phyloP scores from a whole-genome alignment of 2,329 filamentous ascomycete species.

The Phyllosticta capitalensis region DNA sequence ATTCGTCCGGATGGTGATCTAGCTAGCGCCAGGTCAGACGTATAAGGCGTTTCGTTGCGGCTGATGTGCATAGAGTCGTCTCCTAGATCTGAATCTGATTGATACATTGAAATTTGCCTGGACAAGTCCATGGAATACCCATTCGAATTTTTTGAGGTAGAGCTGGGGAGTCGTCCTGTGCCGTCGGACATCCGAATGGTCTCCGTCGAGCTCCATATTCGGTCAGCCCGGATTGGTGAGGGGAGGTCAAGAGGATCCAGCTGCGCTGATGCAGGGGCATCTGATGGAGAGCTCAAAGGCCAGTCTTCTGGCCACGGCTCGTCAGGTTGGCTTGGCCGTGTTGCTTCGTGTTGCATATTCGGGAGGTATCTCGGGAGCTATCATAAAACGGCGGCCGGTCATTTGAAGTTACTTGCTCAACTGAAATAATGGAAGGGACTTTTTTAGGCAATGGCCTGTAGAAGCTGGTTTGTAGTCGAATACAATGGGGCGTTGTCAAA shows the following conservation, averaged over 20 bases:
- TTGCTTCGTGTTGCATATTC: neutral
- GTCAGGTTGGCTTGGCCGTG: neutral
- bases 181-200: neutral
- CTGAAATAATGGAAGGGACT: neutral
- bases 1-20: neutral
- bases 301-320: neutral
- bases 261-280: neutral
- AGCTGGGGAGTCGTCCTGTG: neutral
- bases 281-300: neutral
- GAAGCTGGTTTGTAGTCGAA: neutral
- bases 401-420: neutral
- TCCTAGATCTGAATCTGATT: neutral
- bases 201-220: neutral
- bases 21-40: conserved; percentile 15
- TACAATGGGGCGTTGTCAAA: neutral
- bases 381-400: neutral
- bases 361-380: neutral
- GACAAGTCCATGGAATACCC: neutral
- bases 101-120: neutral
- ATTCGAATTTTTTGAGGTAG: neutral
- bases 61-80: conserved; percentile 11
- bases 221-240: neutral
- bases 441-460: neutral
- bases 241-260: neutral
- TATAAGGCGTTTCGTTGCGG: conserved; percentile 19